Evolutionary conservation across 179 eudicot species (phyloP).

Genomic region (Silene noctiflora): DNA sequence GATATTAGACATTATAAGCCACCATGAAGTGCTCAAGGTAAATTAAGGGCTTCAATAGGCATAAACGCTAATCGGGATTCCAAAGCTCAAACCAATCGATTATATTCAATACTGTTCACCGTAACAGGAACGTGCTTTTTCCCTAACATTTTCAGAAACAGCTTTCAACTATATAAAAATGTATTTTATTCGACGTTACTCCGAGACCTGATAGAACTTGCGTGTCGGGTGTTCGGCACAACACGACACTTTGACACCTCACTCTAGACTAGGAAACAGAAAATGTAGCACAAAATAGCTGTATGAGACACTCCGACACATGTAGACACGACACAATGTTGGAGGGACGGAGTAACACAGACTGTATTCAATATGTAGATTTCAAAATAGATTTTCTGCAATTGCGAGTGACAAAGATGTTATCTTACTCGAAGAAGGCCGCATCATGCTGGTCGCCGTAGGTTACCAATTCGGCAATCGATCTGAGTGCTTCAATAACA

Average conservation of each 20-base stretch:
- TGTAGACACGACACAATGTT: too few species aligned
- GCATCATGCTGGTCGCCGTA: conserved; percentile 97
- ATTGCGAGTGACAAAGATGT: neutral
- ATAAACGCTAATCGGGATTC: neutral
- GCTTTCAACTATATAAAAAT: neutral
- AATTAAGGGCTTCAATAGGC: neutral
- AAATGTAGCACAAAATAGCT: too few species aligned
- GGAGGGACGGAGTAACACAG: too few species aligned
- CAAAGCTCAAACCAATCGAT: neutral
- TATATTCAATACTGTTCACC: neutral
- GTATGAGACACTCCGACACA: too few species aligned
- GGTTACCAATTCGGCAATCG: conserved; percentile 86
- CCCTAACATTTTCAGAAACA: neutral
- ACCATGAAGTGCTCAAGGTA: neutral
- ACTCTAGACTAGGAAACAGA: too few species aligned
- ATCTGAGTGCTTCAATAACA: conserved; percentile 88
- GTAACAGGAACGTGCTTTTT: neutral
- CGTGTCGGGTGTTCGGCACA: too few species aligned
- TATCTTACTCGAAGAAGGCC: conserved; percentile 77
- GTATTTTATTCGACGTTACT: neutral
- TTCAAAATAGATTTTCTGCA: neutral
- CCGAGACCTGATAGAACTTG: neutral
- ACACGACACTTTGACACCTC: too few species aligned
- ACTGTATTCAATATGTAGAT: neutral
- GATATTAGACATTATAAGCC: neutral